A percentile compares a stretch with the other conserved stretches of the same genome.
These are phyloP conservation scores for Heterobasidion annosum DNA, from an alignment of 1,284 basidiomycete species.

Conservation along the genomic window DNA sequence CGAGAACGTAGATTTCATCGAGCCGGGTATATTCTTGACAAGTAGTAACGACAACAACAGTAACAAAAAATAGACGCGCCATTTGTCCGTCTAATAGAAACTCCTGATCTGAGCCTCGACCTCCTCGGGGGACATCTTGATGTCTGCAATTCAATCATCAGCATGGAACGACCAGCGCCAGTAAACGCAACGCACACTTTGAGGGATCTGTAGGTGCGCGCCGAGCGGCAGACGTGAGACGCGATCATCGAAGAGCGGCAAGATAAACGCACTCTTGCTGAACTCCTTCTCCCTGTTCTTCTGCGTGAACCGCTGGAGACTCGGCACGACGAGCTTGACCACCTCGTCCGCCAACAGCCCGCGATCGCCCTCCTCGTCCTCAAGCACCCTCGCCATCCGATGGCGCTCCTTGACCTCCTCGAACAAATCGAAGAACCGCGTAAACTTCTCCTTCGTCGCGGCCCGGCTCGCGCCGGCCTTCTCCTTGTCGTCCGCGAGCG, in stretches of 20 bases:
- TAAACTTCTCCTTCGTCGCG: slow-evolving; percentile 72
- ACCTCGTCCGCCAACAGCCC: slow-evolving; percentile 60
- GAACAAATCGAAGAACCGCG: slow-evolving; percentile 65
- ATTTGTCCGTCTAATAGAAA: slow-evolving; percentile 28
- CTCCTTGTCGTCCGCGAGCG: slow-evolving; percentile 61
- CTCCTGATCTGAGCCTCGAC: slow-evolving; percentile 62
- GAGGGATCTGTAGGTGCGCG: slow-evolving; percentile 50
- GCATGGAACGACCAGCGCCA: slow-evolving; percentile 3
- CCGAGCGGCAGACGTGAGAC: neutral
- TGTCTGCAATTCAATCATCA: slow-evolving; percentile 37
- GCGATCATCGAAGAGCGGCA: neutral
- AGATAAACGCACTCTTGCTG: slow-evolving; percentile 59
- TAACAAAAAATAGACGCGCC: neutral
- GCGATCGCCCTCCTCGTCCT: slow-evolving; percentile 47
- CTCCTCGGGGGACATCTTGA: slow-evolving; percentile 68
- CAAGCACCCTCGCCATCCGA: slow-evolving; percentile 54
- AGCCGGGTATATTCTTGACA: neutral
- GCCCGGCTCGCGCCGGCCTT: slow-evolving; percentile 39
- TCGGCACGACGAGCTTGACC: slow-evolving; percentile 65
- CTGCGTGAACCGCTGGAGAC: slow-evolving; percentile 61
- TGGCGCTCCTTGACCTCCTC: slow-evolving; percentile 73
- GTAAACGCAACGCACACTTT: slow-evolving; percentile 50
- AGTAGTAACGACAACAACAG: neutral
- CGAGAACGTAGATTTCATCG: neutral
- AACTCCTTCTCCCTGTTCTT: slow-evolving; percentile 72